Evolutionary conservation across 345 rosid species (phyloP).

Genomic region (Hevea brasiliensis): DNA sequence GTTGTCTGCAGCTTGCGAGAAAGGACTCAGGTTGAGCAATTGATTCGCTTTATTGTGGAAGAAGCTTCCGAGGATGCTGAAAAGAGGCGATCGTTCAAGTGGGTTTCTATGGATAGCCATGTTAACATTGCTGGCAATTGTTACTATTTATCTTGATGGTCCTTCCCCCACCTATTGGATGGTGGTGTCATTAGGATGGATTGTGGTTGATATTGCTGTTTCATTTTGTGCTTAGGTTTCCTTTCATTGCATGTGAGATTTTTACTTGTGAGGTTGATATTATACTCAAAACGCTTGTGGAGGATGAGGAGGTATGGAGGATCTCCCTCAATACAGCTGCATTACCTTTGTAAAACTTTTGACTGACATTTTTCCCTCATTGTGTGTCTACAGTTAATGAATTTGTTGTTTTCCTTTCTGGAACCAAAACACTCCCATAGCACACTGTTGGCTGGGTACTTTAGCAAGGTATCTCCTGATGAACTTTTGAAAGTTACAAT

Average conservation of each 20-base stretch:
- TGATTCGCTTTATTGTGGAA: slow-evolving; percentile 70
- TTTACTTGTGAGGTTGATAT: slow-evolving; percentile 93
- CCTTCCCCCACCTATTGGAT: background rate
- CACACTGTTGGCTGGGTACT: slow-evolving; percentile 79
- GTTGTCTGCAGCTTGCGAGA: slow-evolving; percentile 66
- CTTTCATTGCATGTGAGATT: slow-evolving; percentile 88
- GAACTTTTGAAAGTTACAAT: slow-evolving; percentile 9
- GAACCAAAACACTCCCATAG: slow-evolving; percentile 60
- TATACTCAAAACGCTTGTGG: slow-evolving; percentile 84
- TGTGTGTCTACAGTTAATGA: slow-evolving; percentile 66
- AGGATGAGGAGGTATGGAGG: slow-evolving; percentile 76
- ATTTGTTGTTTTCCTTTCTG: slow-evolving; percentile 80
- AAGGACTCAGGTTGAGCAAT: slow-evolving; percentile 75
- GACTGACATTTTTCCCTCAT: slow-evolving; percentile 24
- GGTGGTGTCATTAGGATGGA: background rate
- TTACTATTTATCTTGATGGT: slow-evolving; percentile 1
- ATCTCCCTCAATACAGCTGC: slow-evolving; percentile 9
- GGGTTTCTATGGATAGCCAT: slow-evolving; percentile 23
- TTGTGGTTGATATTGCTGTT: background rate
- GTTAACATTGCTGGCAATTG: slow-evolving; percentile 12
- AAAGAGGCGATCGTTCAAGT: slow-evolving; percentile 72
- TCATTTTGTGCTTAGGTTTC: slow-evolving; percentile 52
- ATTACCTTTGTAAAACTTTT: background rate
- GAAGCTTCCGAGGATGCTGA: slow-evolving; percentile 77
- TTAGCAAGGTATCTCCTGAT: slow-evolving; percentile 71